Evolutionary conservation across 2,329 filamentous ascomycete species (phyloP).

Genomic region (Plenodomus tracheiphilus): DNA sequence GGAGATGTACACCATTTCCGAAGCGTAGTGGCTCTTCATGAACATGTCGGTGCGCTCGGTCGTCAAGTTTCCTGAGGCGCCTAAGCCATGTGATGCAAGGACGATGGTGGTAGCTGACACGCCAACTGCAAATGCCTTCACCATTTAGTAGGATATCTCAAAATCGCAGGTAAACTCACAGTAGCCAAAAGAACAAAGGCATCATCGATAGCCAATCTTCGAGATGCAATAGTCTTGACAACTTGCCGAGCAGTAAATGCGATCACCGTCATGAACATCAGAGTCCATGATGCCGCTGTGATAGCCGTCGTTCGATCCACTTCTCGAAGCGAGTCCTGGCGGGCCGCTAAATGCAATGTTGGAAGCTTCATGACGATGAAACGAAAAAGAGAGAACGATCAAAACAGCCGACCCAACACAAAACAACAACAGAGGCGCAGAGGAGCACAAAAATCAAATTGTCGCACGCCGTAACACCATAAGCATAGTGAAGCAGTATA

Average conservation of each 20-base stretch:
- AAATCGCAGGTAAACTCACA: slow-evolving; percentile 16
- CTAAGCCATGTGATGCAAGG: slow-evolving; percentile 32
- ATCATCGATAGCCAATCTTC: slow-evolving; percentile 33
- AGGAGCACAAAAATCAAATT: slow-evolving; percentile 3
- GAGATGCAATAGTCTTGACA: slow-evolving; percentile 30
- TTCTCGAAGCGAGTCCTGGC: slow-evolving; percentile 4
- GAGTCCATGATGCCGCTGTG: slow-evolving; percentile 30
- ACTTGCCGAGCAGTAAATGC: slow-evolving; percentile 30
- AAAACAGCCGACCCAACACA: slow-evolving; percentile 5
- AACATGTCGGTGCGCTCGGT: slow-evolving; percentile 21
- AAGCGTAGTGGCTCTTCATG: slow-evolving; percentile 38
- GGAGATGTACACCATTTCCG: slow-evolving; percentile 38
- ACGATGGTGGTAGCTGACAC: slow-evolving; percentile 30
- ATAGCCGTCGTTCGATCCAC: slow-evolving; percentile 25
- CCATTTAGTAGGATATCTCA: slow-evolving; percentile 7
- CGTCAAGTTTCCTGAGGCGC: slow-evolving; percentile 16
- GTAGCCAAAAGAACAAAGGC: slow-evolving; percentile 34
- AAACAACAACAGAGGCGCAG: slow-evolving; percentile 15
- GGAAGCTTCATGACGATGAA: slow-evolving; percentile 19
- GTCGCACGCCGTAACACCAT: slow-evolving; percentile 1
- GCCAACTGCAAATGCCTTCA: slow-evolving; percentile 29
- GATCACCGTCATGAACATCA: slow-evolving; percentile 24
- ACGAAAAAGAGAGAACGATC: slow-evolving; percentile 2
- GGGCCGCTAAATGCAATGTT: slow-evolving; percentile 8
- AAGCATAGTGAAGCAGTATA: slow-evolving; percentile 10